Percentiles rank a stretch among this genome's conserved stretches.
Conservation (phyloP, 345 rosid species). For the Aquilaria malaccensis region DNA sequence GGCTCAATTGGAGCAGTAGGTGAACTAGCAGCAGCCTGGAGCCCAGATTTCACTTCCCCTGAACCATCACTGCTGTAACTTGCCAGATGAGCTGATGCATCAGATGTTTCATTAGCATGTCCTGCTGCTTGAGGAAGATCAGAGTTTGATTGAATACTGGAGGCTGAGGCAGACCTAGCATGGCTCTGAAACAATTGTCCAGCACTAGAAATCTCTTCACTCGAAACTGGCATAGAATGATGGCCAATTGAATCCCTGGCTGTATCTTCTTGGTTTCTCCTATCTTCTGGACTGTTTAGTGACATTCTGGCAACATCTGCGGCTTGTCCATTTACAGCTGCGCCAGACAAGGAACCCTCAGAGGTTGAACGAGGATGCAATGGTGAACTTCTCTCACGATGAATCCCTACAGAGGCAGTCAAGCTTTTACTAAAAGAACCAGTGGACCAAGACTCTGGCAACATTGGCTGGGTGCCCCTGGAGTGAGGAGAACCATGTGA, state of each 20-base stretch:
- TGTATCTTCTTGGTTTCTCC: conserved; percentile 42
- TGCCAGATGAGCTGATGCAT: conserved; percentile 43
- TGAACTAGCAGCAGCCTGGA: conserved; percentile 31
- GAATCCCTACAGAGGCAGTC: conserved; percentile 30
- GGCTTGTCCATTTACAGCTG: conserved; percentile 42
- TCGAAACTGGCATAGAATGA: conserved; percentile 42
- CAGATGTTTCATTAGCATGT: conserved; percentile 54
- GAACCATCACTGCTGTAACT: conserved; percentile 73
- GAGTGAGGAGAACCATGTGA: conserved; percentile 24
- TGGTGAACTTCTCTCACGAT: conserved; percentile 45
- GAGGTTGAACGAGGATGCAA: conserved; percentile 55
- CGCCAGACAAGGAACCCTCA: conserved; percentile 40
- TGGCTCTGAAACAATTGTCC: conserved; percentile 43
- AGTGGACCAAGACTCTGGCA: conserved; percentile 39
- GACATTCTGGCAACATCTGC: conserved; percentile 48
- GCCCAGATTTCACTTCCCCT: conserved; percentile 60
- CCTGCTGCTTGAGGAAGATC: conserved; percentile 41
- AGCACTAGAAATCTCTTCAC: conserved; percentile 37
- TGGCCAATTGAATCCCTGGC: conserved; percentile 35
- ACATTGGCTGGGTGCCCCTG: conserved; percentile 30
- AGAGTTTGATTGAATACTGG: conserved; percentile 37
- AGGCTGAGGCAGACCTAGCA: conserved; percentile 53
- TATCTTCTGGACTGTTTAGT: conserved; percentile 41
- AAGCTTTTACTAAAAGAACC: conserved; percentile 39
- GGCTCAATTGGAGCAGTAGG: conserved; percentile 42